phyloP scores from a whole-genome alignment of 2,329 filamentous ascomycete species.

The Claviceps pazoutovae region DNA sequence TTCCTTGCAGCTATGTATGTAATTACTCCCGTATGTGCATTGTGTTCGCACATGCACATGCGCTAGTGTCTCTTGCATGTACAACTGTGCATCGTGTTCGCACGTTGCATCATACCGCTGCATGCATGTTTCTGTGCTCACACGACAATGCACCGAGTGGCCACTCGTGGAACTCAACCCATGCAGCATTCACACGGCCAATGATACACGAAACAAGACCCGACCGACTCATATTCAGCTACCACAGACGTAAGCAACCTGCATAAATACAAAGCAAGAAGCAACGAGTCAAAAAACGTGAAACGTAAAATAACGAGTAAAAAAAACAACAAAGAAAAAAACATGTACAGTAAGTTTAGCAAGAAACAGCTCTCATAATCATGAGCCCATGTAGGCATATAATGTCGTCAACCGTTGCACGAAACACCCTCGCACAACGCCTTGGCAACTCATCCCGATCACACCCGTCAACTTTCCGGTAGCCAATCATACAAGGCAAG shows the following conservation, averaged over 20 bases:
- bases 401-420: conserved; percentile 1
- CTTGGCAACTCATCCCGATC: conserved; percentile 4
- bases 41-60: no score
- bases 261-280: conserved; percentile 1
- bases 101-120: no score
- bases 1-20: no score
- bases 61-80: no score
- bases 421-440: conserved; percentile 1
- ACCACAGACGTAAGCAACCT: not conserved
- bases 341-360: not conserved
- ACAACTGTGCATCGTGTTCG: no score
- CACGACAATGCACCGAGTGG: no score
- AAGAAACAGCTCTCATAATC: conserved; percentile 16
- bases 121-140: no score
- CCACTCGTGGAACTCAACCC: no score
- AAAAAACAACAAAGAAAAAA: not conserved
- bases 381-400: conserved; percentile 15
- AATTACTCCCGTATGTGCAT: no score
- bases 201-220: no score
- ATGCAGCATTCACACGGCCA: no score
- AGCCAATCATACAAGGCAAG: no score
- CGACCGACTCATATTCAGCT: not conserved
- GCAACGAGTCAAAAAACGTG: not conserved
- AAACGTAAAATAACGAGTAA: not conserved
- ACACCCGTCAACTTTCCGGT: not conserved